Evolutionary conservation across 371 early-diverging fungal species (phyloP).

Genomic region (Lichtheimia ramosa): DNA sequence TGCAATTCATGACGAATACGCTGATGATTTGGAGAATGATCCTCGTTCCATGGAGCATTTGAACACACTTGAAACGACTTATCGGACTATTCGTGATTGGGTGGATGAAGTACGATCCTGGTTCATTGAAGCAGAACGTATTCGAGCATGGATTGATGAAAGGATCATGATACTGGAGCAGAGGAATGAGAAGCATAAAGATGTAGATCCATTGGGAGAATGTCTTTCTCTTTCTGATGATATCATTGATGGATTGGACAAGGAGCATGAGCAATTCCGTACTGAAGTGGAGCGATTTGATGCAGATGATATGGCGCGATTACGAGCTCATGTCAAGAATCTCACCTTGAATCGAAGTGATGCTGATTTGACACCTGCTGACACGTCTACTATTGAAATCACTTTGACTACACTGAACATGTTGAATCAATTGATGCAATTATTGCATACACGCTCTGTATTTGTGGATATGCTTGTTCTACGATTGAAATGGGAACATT

Average conservation of each 20-base stretch:
- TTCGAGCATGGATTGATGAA: slow-evolving; percentile 37
- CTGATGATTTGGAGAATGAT: slow-evolving; percentile 10
- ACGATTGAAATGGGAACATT: slow-evolving; percentile 50
- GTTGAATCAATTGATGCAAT: slow-evolving; percentile 35
- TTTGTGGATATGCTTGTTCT: slow-evolving; percentile 30
- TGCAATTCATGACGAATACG: slow-evolving; percentile 28
- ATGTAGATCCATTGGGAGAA: slow-evolving; percentile 33
- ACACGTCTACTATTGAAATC: slow-evolving; percentile 55
- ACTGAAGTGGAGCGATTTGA: slow-evolving; percentile 37
- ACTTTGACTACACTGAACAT: slow-evolving; percentile 45
- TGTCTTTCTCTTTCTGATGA: slow-evolving; percentile 22
- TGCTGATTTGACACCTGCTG: slow-evolving; percentile 50
- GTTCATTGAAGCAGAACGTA: slow-evolving; percentile 34
- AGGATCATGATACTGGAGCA: slow-evolving; percentile 35
- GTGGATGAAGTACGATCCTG: slow-evolving; percentile 36
- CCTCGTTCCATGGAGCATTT: slow-evolving; percentile 4
- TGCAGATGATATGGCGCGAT: slow-evolving; percentile 44
- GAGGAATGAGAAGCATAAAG: slow-evolving; percentile 20
- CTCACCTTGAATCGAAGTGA: slow-evolving; percentile 28
- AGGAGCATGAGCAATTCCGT: slow-evolving; percentile 32
- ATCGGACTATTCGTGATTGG: slow-evolving; percentile 38
- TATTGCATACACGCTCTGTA: slow-evolving; percentile 29
- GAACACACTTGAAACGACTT: slow-evolving; percentile 21
- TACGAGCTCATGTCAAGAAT: slow-evolving; percentile 50
- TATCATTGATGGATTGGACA: slow-evolving; percentile 19